Evolutionary conservation across 371 early-diverging fungal genomes (phyloP).

Genomic region (Mortierella sp.): DNA sequence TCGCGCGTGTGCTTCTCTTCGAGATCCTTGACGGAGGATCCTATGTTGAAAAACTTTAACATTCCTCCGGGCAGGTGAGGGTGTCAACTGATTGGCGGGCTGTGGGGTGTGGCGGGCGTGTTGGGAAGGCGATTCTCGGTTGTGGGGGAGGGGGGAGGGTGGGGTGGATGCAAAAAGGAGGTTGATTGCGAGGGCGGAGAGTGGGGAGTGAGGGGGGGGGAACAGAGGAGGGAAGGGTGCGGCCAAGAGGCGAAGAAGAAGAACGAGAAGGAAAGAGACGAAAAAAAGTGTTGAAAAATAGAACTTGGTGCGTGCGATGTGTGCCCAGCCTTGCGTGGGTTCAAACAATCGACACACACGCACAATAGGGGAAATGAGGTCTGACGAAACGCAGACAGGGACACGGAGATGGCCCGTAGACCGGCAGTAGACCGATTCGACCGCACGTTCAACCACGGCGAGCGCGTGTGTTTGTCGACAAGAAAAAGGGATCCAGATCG

Average conservation of each 20-base stretch:
- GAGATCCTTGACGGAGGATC: conserved; percentile 38
- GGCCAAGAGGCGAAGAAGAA: neutral
- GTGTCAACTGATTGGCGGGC: too few species aligned
- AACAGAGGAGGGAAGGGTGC: neutral
- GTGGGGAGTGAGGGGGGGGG: neutral
- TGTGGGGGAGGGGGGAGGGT: too few species aligned
- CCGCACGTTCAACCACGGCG: too few species aligned
- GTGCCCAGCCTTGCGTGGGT: neutral
- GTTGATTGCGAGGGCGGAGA: neutral
- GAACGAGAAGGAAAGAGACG: neutral
- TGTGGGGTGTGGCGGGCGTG: too few species aligned
- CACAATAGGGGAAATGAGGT: neutral
- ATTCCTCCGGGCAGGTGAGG: conserved; percentile 7
- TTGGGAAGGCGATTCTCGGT: conserved; percentile 1
- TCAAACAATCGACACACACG: neutral
- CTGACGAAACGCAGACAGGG: too few species aligned
- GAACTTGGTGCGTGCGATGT: neutral
- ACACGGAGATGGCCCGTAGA: too few species aligned
- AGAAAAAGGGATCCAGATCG: too few species aligned
- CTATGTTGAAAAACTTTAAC: conserved; percentile 49
- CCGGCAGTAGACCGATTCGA: too few species aligned
- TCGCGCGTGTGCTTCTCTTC: conserved; percentile 53
- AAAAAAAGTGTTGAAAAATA: neutral
- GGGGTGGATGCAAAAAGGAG: neutral
- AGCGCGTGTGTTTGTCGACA: too few species aligned